Evolutionary conservation across 345 rosid species (phyloP).

Genomic region (Citrus sinensis): DVS_A1.0 CM039169.1:27826501-27827000

Average conservation of each 20-base stretch:
- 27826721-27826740: slow-evolving; percentile 34
- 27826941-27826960: no score
- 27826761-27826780: slow-evolving; percentile 9
- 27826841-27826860: slow-evolving; percentile 21
- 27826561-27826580: no score
- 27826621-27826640: background rate
- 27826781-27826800: slow-evolving; percentile 36
- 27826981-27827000: no score
- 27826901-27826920: no score
- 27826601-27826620: no score
- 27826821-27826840: slow-evolving; percentile 19
- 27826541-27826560: no score
- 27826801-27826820: slow-evolving; percentile 26
- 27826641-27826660: slow-evolving; percentile 25
- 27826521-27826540: no score
- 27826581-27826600: no score
- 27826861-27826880: slow-evolving; percentile 21
- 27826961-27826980: no score
- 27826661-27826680: background rate
- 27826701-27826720: slow-evolving; percentile 38
- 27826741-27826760: slow-evolving; percentile 10
- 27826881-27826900: slow-evolving; percentile 3
- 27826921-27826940: no score
- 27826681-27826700: background rate
- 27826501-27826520: no score